These are phyloP conservation scores for Microcyclospora pomicola DNA, from an alignment of 2,329 filamentous ascomycete genomes.

Conservation along the genomic window DNA sequence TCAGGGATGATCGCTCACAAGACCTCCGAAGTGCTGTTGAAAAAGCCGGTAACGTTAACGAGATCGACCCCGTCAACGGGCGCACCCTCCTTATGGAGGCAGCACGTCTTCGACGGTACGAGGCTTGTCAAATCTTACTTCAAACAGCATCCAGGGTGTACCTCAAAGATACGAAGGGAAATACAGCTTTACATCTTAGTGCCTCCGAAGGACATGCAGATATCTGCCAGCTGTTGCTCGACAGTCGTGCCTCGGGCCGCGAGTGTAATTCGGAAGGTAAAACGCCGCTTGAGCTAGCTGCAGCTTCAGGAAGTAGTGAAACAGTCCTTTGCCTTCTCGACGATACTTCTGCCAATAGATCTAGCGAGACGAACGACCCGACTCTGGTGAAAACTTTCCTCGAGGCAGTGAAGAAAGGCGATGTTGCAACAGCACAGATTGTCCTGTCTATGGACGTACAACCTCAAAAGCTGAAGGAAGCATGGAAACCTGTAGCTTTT, in stretches of 20 bases:
- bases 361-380: constrained; percentile 3
- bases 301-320: constrained; percentile 6
- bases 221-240: constrained; percentile 8
- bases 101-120: constrained; percentile 2
- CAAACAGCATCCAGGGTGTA: constrained; percentile 4
- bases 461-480: constrained; percentile 11
- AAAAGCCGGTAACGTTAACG: constrained; percentile 5
- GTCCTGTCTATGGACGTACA: constrained; percentile 7
- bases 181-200: constrained; percentile 7
- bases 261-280: constrained; percentile 5
- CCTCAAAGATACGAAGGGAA: constrained; percentile 5
- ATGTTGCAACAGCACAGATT: constrained; percentile 6
- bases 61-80: constrained; percentile 3
- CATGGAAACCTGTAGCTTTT: constrained; percentile 6
- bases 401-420: constrained; percentile 5
- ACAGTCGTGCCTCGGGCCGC: constrained; percentile 3
- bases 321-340: constrained; percentile 8
- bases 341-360: not conserved
- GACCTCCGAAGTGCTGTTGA: constrained; percentile 1
- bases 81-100: constrained; percentile 7
- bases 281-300: constrained; percentile 8
- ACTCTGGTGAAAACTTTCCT: constrained; percentile 5
- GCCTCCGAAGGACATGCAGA: constrained; percentile 6
- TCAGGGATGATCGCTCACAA: constrained; percentile 3
- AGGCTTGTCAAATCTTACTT: constrained; percentile 5